Evolutionary conservation across 106 monocot species (phyloP).

Genomic region (Dendrobium huoshanense): DNA sequence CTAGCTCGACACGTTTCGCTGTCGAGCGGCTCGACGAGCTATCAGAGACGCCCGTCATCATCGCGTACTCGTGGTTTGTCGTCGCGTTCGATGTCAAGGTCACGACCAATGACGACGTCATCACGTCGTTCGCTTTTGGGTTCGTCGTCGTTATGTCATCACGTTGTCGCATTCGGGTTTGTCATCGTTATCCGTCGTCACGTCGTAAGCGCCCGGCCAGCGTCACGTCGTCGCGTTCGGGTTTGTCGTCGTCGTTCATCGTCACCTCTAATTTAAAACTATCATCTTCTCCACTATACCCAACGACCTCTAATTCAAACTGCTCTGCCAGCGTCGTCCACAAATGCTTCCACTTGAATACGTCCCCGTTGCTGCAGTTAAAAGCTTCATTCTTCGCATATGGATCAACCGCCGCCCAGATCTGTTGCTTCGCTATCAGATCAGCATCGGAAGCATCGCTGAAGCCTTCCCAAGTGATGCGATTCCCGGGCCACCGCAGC

Average conservation of each 20-base stretch:
- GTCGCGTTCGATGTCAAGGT: too few relatives aligned
- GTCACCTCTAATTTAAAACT: conserved; percentile 44
- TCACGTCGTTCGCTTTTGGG: too few relatives aligned
- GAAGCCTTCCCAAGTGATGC: conserved; percentile 27
- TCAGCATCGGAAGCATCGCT: conserved; percentile 49
- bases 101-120: too few relatives aligned
- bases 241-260: conserved; percentile 15
- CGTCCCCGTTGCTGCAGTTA: conserved; percentile 45
- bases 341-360: conserved; percentile 74
- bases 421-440: conserved; percentile 52
- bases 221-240: too few relatives aligned
- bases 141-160: too few relatives aligned
- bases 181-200: too few relatives aligned
- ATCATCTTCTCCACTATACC: conserved; percentile 37
- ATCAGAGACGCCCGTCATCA: too few relatives aligned
- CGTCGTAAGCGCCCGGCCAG: too few relatives aligned
- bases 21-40: too few relatives aligned
- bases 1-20: too few relatives aligned
- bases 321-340: conserved; percentile 56
- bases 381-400: conserved; percentile 54
- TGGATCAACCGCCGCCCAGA: conserved; percentile 66
- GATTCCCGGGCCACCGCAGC: conserved; percentile 25
- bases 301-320: conserved; percentile 50
- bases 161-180: too few relatives aligned
- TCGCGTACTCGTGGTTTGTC: too few relatives aligned